Evolutionary conservation across 208 protist genomes (phyloP).

Genomic region (Crithidia acanthocephali): DNA sequence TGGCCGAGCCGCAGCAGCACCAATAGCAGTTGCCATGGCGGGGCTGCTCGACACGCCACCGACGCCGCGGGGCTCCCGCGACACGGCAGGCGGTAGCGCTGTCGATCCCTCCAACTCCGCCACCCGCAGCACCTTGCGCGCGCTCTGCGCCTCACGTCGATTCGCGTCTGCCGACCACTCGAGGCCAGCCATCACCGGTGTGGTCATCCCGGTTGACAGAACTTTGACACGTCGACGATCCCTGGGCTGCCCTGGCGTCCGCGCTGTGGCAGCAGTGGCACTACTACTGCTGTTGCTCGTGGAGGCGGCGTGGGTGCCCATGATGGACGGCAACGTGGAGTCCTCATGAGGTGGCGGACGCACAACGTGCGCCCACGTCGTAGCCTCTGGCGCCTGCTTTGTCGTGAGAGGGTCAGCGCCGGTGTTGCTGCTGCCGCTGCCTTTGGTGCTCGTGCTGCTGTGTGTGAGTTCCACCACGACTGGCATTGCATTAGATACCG

Average conservation of each 20-base stretch:
- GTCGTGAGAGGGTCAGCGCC: too few species aligned
- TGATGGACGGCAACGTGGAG: background rate
- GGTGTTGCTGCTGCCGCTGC: background rate
- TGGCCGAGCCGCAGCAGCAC: too few species aligned
- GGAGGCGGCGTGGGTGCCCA: background rate
- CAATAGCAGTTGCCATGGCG: too few species aligned
- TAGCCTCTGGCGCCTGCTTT: background rate
- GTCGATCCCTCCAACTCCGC: background rate
- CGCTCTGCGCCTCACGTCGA: slow-evolving; percentile 3
- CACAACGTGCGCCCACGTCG: background rate
- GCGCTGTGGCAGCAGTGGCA: background rate
- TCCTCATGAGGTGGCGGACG: background rate
- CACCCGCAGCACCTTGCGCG: background rate
- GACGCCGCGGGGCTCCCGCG: background rate
- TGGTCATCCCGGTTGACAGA: background rate
- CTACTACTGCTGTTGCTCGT: background rate
- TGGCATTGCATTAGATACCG: background rate
- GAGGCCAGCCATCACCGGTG: background rate
- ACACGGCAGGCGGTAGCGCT: background rate
- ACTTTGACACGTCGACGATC: background rate
- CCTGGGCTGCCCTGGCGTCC: background rate
- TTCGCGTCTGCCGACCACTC: background rate
- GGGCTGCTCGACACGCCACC: background rate
- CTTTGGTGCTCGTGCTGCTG: background rate
- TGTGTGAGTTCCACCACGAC: background rate